Evolutionary conservation across 2,329 filamentous ascomycete genomes (phyloP), one percentile per base, ranked within the genome.

Genomic region (Botrytis fragariae): DNA sequence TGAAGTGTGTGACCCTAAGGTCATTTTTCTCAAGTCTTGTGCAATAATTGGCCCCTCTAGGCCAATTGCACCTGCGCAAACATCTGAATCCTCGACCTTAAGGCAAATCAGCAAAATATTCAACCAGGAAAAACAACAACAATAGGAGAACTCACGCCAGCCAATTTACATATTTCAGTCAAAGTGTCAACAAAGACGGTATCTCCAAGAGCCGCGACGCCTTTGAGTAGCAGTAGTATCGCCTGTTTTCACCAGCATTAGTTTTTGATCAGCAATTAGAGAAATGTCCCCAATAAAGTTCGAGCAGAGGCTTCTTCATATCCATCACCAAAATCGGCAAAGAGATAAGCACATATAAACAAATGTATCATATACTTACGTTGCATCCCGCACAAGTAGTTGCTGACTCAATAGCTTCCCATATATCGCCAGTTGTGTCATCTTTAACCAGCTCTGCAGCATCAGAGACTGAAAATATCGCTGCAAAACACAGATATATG

Each of bases 21-120:
- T 79, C 75, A 89, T 83, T 18, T 84, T 80, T 64, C 86, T 82
- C n/a, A 90, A 77, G 18, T 82, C 83, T 57, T 85, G 82, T 48
- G 87, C 86, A 42, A 89, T 80, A 69, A 88, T 85, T 8, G 87
- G 87, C 0, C 86, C 87, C 78, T 90, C 87, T 0, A 83, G 82
- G 4, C 81, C 81, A 51, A 89, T 83, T 22, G 85, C 81, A 7
- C 88, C 88, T 4, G 84, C 81, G 73, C 76, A 72, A 37, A 76
- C 75, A 73, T 81, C 77, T 69, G 82, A 82, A 73, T 84, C 83
- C 14, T 54, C 69, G 60, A 72, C 72, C 68, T 70, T 8, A 71
- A 57, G 8, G 14, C 3, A 37, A 6, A 20, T 44, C 18, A 71
- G 32, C 29, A 35, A 32, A 54, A 54, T 32, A n/a, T 60, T 51